These are phyloP conservation scores for Xylariaceae sp. DNA, from an alignment of 2,329 filamentous ascomycete species.

Conservation along the genomic window DNA sequence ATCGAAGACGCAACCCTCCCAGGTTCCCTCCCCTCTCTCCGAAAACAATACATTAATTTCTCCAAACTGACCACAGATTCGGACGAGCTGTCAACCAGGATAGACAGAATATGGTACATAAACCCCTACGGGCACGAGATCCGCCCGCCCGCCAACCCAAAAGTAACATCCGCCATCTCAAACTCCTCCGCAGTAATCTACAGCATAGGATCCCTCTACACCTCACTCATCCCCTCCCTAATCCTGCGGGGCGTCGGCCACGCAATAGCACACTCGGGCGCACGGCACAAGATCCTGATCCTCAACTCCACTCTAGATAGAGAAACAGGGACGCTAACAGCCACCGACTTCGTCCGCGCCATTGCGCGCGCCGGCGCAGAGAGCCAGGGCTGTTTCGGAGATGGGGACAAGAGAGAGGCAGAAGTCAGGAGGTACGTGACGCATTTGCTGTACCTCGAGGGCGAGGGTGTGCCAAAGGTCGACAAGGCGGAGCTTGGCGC, in stretches of 20 bases:
- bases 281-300: constrained; percentile 74
- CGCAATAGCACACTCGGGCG: constrained; percentile 39
- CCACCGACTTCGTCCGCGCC: constrained; percentile 77
- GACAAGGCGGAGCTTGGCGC: constrained; percentile 61
- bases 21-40: constrained; percentile 74
- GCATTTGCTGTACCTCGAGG: constrained; percentile 78
- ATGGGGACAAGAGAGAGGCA: constrained; percentile 10
- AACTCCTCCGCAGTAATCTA: constrained; percentile 73
- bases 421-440: constrained; percentile 70
- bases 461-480: constrained; percentile 65
- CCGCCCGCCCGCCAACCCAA: constrained; percentile 75
- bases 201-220: constrained; percentile 92
- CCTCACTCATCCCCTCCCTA: constrained; percentile 79
- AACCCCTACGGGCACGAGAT: constrained; percentile 99
- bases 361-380: constrained; percentile 73
- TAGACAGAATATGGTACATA: constrained; percentile 90
- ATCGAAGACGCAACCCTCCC: constrained; percentile 80
- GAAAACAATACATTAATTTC: constrained; percentile 79
- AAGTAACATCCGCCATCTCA: constrained; percentile 68
- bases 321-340: constrained; percentile 82
- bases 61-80: constrained; percentile 63
- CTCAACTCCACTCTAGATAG: constrained; percentile 82
- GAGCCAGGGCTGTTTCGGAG: constrained; percentile 50
- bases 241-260: constrained; percentile 74
- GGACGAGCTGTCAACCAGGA: constrained; percentile 72